These are phyloP conservation scores for Nicotiana otophora DNA, from an alignment of 257 asterid genomes.

Conservation along the genomic window DNA sequence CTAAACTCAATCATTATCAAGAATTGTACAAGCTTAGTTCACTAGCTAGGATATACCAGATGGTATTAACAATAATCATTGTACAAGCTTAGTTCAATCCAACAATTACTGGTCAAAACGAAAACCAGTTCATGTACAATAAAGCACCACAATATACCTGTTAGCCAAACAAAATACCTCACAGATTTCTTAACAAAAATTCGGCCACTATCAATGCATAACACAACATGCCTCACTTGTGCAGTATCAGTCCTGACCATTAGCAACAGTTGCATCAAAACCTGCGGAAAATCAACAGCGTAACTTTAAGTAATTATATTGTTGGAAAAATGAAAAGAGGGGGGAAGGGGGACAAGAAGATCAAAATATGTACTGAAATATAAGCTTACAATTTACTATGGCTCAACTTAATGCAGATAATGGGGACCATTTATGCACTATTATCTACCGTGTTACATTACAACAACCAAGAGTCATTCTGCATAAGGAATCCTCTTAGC, in stretches of 20 bases:
- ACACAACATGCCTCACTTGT: not conserved
- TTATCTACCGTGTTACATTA: not conserved
- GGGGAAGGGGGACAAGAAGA: not conserved
- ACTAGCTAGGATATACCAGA: not conserved
- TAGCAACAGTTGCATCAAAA: not conserved
- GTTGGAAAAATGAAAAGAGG: not conserved
- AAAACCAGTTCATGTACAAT: not conserved
- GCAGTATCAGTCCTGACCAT: not conserved
- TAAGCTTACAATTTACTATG: not conserved
- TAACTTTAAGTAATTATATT: not conserved
- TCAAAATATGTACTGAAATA: not conserved
- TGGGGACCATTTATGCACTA: not conserved
- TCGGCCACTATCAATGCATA: not conserved
- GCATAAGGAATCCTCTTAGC: not conserved
- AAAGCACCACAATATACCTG: not conserved
- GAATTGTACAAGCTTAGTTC: not conserved
- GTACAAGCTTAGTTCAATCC: not conserved
- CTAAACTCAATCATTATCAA: not conserved
- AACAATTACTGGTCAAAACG: not conserved
- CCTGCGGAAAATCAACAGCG: not conserved
- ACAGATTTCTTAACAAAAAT: not conserved
- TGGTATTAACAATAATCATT: not conserved
- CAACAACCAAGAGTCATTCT: not conserved
- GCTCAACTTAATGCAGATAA: not conserved
- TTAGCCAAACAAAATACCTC: not conserved